Evolutionary conservation across 192 early-diverging fungal genomes (phyloP).

Genomic region (Lunasporangiospora selenospora): DNA sequence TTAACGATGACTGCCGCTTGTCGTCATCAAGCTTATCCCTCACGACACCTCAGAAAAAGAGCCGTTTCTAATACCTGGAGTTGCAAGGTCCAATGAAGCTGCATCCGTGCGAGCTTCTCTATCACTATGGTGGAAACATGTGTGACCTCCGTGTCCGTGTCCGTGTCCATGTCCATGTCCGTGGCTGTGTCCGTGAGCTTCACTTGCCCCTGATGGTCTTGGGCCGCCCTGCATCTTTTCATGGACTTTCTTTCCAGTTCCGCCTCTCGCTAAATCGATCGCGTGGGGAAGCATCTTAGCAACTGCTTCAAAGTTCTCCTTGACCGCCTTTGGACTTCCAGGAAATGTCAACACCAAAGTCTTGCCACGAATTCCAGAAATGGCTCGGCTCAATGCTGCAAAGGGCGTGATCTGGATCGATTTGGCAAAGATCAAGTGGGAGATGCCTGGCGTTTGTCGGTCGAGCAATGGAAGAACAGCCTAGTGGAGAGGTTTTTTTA

Average conservation of each 20-base stretch:
- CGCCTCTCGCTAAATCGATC: slow-evolving; percentile 69
- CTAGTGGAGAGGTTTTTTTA: slow-evolving; percentile 30
- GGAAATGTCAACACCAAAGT: slow-evolving; percentile 86
- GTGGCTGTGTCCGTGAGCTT: slow-evolving; percentile 43
- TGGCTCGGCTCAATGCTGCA: slow-evolving; percentile 87
- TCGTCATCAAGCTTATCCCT: too few relatives aligned
- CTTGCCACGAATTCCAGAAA: slow-evolving; percentile 64
- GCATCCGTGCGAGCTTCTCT: slow-evolving; percentile 27
- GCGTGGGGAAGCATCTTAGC: slow-evolving; percentile 83
- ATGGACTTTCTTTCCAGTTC: slow-evolving; percentile 65
- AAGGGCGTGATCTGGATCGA: slow-evolving; percentile 86
- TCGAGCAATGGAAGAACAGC: slow-evolving; percentile 78
- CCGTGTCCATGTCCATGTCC: slow-evolving; percentile 51
- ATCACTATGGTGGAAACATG: slow-evolving; percentile 34
- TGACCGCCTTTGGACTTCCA: slow-evolving; percentile 85
- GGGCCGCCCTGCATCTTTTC: slow-evolving; percentile 49
- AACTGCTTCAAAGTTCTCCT: slow-evolving; percentile 84
- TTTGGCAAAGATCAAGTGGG: slow-evolving; percentile 75
- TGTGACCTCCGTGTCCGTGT: slow-evolving; percentile 43
- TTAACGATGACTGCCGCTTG: too few relatives aligned
- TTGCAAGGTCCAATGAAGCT: slow-evolving; percentile 27
- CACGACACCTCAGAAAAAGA: too few relatives aligned
- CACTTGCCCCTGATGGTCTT: slow-evolving; percentile 23
- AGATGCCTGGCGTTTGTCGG: slow-evolving; percentile 75
- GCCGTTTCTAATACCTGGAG: slow-evolving; percentile 51